Conservation (phyloP, 176 grass and related monocot genomes). For the Carex kokanica region DNA sequence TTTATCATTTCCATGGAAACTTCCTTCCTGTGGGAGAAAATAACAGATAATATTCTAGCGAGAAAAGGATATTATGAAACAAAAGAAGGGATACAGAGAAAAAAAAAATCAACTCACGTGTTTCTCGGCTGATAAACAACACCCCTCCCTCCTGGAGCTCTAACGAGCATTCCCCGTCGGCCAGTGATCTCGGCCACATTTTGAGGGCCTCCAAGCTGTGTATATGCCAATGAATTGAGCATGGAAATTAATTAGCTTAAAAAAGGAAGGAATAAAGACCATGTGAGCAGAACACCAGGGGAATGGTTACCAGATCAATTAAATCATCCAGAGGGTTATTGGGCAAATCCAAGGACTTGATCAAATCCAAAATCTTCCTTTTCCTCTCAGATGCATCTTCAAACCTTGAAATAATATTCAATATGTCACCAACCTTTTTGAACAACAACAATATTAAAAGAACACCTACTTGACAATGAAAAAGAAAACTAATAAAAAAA, state of each 20-base stretch:
- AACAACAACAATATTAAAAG: constrained; percentile 32
- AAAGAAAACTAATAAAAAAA: constrained; percentile 7
- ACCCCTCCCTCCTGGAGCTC: constrained; percentile 77
- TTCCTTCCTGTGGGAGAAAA: constrained; percentile 63
- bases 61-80: constrained; percentile 23
- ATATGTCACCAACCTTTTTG: constrained; percentile 50
- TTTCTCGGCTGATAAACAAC: constrained; percentile 91
- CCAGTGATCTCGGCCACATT: constrained; percentile 98
- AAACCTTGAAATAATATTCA: constrained; percentile 52
- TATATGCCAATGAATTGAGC: constrained; percentile 20
- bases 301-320: constrained; percentile 86
- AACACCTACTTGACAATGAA: not conserved
- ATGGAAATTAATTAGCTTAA: constrained; percentile 22
- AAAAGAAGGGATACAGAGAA: constrained; percentile 28
- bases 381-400: constrained; percentile 62
- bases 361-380: constrained; percentile 76
- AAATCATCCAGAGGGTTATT: constrained; percentile 99
- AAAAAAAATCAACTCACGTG: constrained; percentile 69
- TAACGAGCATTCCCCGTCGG: constrained; percentile 83
- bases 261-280: not conserved
- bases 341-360: constrained; percentile 87
- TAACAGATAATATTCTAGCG: constrained; percentile 16
- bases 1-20: constrained; percentile 99
- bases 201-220: constrained; percentile 84
- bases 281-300: not conserved